Base-by-base conservation (phyloP, 352 stramenopile species). In the Globisporangium recalcitrans region DNA sequence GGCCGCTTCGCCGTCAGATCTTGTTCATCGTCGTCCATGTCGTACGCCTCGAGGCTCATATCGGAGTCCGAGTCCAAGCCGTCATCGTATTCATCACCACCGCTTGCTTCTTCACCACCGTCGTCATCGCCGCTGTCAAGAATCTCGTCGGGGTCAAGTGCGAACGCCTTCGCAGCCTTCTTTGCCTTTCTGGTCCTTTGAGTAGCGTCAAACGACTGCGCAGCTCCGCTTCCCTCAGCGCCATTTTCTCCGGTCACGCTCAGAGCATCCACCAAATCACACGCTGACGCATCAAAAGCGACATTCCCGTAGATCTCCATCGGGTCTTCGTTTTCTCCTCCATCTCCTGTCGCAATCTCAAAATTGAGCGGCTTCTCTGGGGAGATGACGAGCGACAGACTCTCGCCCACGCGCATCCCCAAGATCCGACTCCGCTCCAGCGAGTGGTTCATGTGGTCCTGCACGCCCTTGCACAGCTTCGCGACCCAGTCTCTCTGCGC, bases 371-470 rank as follows among this genome's bases (percentile, higher is more conserved):
- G 77, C 4, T 90, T 77, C 24, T 88, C 83, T 8, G 80, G 65
- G 6, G 80, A 74, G 26, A 89, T 77, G 19, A 92, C 59, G 42
- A 66, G 61, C 16, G 83, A 89, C 6, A 90, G 9, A 46, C 67
- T 90, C 65, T 92, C 80, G 6, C 77, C 83, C 11, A 92, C 78
- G 10, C 80, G 77, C 80, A 92, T 92, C 1, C 80, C 83, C 26
- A 90, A 64, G 16, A 63, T 42, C 36, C 80, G 78, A 48, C 83
- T 75, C n/a, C 72, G 64, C 62, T 83, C 71, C 7, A 88, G 52
- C 2, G 79, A 88, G 55, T 90, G 77, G 8, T 62, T 71, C 77
- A 92, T 88, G 68, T 90, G 81, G 13, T 77, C 67, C 70, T 92
- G 83, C 2, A 92, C 77, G 13, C 83, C 83, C 58, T 87, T 84